Evolutionary conservation across 306 rosid species (phyloP).

Genomic region (Datisca glomerata): DNA sequence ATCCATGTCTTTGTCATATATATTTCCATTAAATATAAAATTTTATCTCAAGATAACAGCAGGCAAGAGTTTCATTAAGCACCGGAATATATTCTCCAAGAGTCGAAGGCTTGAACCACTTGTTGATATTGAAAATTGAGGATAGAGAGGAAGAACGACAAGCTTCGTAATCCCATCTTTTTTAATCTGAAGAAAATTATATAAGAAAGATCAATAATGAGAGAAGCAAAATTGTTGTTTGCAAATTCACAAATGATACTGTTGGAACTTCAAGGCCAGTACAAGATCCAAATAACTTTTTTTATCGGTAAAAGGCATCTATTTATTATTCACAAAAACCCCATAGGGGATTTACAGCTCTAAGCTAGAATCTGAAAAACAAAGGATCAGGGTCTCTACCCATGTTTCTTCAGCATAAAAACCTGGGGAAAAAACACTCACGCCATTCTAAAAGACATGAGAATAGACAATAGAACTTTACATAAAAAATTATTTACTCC

Average conservation of each 20-base stretch:
- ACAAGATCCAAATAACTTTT: not conserved
- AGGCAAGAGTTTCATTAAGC: constrained; percentile 8
- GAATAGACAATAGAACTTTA: too few relatives aligned
- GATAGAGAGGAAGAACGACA: constrained; percentile 99
- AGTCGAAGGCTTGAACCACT: constrained; percentile 97
- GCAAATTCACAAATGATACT: not conserved
- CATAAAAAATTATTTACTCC: too few relatives aligned
- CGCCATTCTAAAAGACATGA: too few relatives aligned
- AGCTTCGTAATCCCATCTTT: constrained; percentile 80
- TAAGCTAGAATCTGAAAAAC: too few relatives aligned
- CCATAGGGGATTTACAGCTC: too few relatives aligned
- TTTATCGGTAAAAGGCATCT: too few relatives aligned
- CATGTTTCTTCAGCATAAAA: too few relatives aligned
- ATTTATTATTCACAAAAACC: too few relatives aligned
- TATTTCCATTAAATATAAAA: constrained; percentile 1
- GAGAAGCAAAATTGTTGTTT: constrained; percentile 4
- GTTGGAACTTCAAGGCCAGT: too few relatives aligned
- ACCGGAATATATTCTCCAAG: constrained; percentile 95
- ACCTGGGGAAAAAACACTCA: too few relatives aligned
- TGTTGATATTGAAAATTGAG: constrained; percentile 96
- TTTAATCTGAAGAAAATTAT: constrained; percentile 54
- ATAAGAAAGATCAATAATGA: constrained; percentile 14
- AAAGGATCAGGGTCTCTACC: too few relatives aligned
- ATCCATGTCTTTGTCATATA: constrained; percentile 11
- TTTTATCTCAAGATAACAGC: constrained; percentile 6